These are phyloP conservation scores for Saussurea involucrata DNA, from an alignment of 129 eudicot genomes.

Conservation along the genomic window DNA sequence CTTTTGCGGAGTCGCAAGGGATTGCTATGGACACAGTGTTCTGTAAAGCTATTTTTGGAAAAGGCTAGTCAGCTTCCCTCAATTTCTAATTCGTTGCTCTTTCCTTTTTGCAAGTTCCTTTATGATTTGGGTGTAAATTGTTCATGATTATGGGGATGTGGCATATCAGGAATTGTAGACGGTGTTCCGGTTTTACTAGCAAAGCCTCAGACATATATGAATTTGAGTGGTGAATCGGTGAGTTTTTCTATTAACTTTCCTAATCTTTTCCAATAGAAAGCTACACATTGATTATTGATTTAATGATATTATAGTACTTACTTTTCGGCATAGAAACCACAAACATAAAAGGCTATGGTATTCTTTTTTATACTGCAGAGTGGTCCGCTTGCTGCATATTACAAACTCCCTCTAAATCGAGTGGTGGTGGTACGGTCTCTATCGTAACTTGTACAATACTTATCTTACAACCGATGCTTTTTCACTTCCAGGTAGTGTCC, in stretches of 20 bases:
- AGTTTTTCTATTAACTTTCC: slow-evolving; percentile 20
- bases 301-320: neutral
- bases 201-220: slow-evolving; percentile 94
- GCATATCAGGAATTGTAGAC: slow-evolving; percentile 51
- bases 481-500: neutral
- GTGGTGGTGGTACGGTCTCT: slow-evolving; percentile 69
- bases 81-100: neutral
- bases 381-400: slow-evolving; percentile 89
- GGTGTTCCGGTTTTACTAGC: slow-evolving; percentile 80
- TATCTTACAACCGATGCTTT: neutral
- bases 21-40: slow-evolving; percentile 64
- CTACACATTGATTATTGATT: neutral
- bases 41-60: slow-evolving; percentile 81
- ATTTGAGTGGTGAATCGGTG: slow-evolving; percentile 90
- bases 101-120: neutral
- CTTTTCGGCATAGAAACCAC: no score
- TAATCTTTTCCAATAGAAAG: neutral
- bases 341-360: neutral
- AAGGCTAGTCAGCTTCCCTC: slow-evolving; percentile 50
- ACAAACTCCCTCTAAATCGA: slow-evolving; percentile 84
- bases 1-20: slow-evolving; percentile 62
- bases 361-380: slow-evolving; percentile 45
- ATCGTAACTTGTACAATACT: neutral
- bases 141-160: slow-evolving; percentile 7
- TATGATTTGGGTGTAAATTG: neutral